Evolutionary conservation across 257 asterid genomes (phyloP), one percentile per base, ranked within the genome.

Genomic region (Nyctanthes arbortristis): DNA sequence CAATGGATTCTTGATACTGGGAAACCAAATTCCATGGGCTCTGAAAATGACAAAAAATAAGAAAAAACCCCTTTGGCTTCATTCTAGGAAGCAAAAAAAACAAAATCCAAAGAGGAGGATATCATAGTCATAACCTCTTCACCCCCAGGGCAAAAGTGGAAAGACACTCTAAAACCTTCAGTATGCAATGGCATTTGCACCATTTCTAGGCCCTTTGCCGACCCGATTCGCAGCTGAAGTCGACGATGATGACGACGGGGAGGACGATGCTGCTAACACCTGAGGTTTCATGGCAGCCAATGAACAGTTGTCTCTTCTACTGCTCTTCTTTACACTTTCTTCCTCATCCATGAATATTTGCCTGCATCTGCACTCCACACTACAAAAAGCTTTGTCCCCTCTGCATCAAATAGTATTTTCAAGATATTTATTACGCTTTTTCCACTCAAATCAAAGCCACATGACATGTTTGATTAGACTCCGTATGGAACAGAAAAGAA

Each of bases 261-360:
- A 28, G 20, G 82, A 29, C 16, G 86, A 32, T 31, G 88, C 65
- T 9, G 65, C 37, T 0, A 52, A 24, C 5, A 13, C 25, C n/a
- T 57, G 69, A 30, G 70, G 58, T 70, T 66, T 68, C 68, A 56
- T 45, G 40, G 90, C 83, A 40, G 85, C 79, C 67, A 67, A 36
- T 1, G 95, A 79, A 43, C 88, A 85, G 81, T 81, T 67, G 82
- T 80, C 84, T 29, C 59, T 37, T 77, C 30, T 52, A 52, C 84
- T 72, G 65, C 76, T 82, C 20, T 35, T 39, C 32, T 56, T 79
- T 3, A 65, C 73, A 60, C 61, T 67, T 71, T 86, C 96, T 57
- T 89, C 90, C 76, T 92, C 98, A 31, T 90, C 98, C 91, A 87
- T 92, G 81, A 80, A 81, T 12, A 92, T 90, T 82, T 92, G 97